Base-by-base conservation (phyloP, 441 rosid species). In the Mallotus repandus region DNA sequence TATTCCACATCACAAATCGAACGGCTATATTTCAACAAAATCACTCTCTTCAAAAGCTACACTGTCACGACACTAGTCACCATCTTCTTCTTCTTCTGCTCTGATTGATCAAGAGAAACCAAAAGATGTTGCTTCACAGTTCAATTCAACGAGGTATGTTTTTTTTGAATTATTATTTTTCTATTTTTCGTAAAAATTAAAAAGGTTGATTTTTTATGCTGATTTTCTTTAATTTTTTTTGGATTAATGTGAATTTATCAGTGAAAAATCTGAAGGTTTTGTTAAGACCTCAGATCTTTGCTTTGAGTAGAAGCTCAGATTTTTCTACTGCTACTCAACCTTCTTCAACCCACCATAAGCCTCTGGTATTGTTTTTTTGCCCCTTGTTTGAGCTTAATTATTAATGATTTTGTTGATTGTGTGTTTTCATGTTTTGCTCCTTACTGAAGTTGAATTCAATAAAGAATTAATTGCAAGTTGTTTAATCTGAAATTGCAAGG, bases 281-380 rank as follows among this genome's bases (percentile, higher is more conserved):
- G 0, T 50, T 84, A 70, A 84, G 88, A 71, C 82, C 89, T 66
- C 86, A 69, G 72, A 64, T 84, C 68, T 77, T 86, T 50, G 80
- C 80, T 69, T 72, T 73, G 45, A 69, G 41, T 38, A 38, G 84
- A 1, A 77, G 43, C 69, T 77, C 66, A 68, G 83, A 66, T 50
- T 82, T 78, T 79, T 84, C 97, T 48, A 86, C 92, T 15, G 90
- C 87, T 2, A 61, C 86, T 62, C 87, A 85, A 73, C 80, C 80
- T n/a, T 86, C 89, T 77, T 74, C 83, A 13, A 16, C 58, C 55
- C 88, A 69, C n/a, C 79, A 59, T 54, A 81, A 72, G 4, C 84
- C 90, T 63, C 82, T 81, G 84, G 98, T 93, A 79, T 7, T 63
- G 14, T 48, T 11, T 35, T 25, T 5, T 65, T 77, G 7, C 59